Base-by-base conservation (phyloP, 148 eudicot species). In the Camellia japonica region DNA sequence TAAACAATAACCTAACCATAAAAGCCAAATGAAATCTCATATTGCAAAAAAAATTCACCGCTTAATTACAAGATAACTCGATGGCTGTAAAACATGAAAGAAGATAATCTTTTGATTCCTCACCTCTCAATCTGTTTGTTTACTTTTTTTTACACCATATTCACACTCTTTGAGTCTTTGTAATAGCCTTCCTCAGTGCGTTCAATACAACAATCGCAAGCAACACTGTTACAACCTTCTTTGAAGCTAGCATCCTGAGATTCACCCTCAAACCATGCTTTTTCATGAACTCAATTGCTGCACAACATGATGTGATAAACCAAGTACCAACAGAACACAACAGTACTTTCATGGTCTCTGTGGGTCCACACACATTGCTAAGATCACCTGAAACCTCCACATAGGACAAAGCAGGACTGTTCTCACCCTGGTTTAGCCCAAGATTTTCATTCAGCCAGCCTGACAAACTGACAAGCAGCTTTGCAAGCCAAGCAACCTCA, bases 401-500 rank as follows among this genome's bases (percentile, higher is more conserved):
- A 59, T 86, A 94, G 18, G 95, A 85, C 76, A 85, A 84, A 52
- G 85, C 56, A 10, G 86, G 83, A 44, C 61, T 60, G 59, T 47
- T n/a, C 72, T 78, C 86, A 16, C 73, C 75, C 30, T 86, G 87
- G 86, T 90, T 83, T 55, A 95, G 87, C 75, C 96, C 93, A 6
- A 95, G 86, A 70, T 16, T 77, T 81, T 87, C 84, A 59, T 95
- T 95, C 75, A 95, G 52, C 94, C 91, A 89, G 13, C 80, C 65
- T 2, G 98, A 95, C 62, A 92, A 54, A 7, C 77, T 80, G 55
- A 95, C 87, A 11, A 95, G 87, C 79, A 95, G 75, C 80, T 84
- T 89, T 60, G 93, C 98, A 55, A 95, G 94, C 97, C 98, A 95
- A 44, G 91, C 97, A 77, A 95, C 86, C 89, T 95, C 98, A 54